phyloP scores from a whole-genome alignment of 129 eudicot species.

The Solidago caesia region DNA sequence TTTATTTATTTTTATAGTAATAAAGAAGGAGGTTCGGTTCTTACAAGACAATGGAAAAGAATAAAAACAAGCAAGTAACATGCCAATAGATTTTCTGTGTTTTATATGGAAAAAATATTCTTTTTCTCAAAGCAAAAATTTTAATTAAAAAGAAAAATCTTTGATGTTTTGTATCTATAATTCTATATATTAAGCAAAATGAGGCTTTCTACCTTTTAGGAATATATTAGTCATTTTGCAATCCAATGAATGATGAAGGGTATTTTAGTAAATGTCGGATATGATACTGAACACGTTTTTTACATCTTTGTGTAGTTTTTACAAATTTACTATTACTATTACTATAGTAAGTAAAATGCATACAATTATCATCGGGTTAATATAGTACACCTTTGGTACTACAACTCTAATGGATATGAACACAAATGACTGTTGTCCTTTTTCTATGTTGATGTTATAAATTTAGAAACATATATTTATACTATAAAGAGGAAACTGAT shows the following conservation, averaged over 20 bases:
- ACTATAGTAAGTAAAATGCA: background rate
- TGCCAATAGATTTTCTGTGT: conserved; percentile 35
- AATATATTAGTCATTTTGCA: no score
- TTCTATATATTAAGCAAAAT: no score
- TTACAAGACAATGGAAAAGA: conserved; percentile 23
- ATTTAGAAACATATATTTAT: background rate
- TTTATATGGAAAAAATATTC: conserved; percentile 23
- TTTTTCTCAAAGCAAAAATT: background rate
- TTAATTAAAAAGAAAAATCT: no score
- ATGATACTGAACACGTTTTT: background rate
- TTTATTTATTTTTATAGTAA: conserved; percentile 1
- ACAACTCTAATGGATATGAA: background rate
- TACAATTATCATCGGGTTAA: background rate
- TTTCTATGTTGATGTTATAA: background rate
- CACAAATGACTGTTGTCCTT: background rate
- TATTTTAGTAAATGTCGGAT: background rate
- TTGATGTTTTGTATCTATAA: no score
- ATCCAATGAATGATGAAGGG: background rate
- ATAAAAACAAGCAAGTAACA: conserved; percentile 34
- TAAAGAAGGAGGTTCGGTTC: conserved; percentile 30
- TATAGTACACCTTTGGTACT: conserved; percentile 7
- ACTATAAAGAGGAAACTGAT: no score
- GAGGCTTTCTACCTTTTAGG: no score
- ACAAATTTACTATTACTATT: background rate
- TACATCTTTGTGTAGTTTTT: background rate